Conservation (phyloP, 2,329 filamentous ascomycete species). For the Penicillium sp. region DNA sequence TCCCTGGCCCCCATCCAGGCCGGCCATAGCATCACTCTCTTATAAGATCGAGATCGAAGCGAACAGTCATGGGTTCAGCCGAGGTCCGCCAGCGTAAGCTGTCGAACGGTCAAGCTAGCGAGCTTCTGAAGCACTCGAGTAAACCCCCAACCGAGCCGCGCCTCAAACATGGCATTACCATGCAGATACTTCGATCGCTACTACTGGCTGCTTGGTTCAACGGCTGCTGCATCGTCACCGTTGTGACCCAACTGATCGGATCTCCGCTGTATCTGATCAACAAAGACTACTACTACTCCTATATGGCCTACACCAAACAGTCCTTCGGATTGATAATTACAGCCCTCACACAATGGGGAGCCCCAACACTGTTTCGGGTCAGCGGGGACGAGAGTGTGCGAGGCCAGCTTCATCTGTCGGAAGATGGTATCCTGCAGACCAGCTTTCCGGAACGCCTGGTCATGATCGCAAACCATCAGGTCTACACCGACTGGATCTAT, state of each 20-base stretch:
- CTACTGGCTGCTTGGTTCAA: constrained; percentile 44
- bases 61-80: constrained; percentile 27
- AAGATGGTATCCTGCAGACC: constrained; percentile 55
- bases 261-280: constrained; percentile 58
- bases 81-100: constrained; percentile 33
- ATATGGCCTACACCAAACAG: constrained; percentile 62
- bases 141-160: constrained; percentile 28
- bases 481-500: constrained; percentile 67
- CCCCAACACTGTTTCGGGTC: constrained; percentile 57
- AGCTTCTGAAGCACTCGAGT: constrained; percentile 16
- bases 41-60: not conserved
- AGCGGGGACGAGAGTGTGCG: constrained; percentile 58
- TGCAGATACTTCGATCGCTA: constrained; percentile 45
- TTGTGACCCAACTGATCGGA: constrained; percentile 56
- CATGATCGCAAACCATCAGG: constrained; percentile 60
- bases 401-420: constrained; percentile 53
- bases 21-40: not conserved
- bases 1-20: not conserved
- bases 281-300: constrained; percentile 57
- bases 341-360: constrained; percentile 59
- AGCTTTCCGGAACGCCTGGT: constrained; percentile 58
- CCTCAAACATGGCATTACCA: constrained; percentile 43
- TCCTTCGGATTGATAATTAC: constrained; percentile 59
- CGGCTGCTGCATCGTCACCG: constrained; percentile 40
- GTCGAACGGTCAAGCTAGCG: constrained; percentile 13